Evolutionary conservation across 106 monocot genomes (phyloP), one percentile per base, ranked within the genome.

Genomic region (Chionographis japonica): DNA sequence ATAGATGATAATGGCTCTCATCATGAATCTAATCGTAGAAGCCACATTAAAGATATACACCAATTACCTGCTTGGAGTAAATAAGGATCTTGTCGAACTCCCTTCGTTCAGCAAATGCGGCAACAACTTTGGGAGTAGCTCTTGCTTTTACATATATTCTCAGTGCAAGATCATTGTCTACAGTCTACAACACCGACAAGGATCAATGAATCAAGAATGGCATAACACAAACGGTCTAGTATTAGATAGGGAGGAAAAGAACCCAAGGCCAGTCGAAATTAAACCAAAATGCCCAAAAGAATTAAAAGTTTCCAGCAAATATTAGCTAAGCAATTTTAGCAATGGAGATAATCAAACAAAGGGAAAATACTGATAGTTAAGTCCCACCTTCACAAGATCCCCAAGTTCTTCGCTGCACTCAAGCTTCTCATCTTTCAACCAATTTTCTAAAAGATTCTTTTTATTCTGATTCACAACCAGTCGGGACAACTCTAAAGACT

Each of bases 81-180:
- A 98, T 92, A 50, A 98, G 92, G 67, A 98, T 92, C 81, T 98
- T 98, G 72, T 98, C 92, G 83, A 98, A 98, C 59, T 98, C 97
- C 73, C 92, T 83, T 72, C 92, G 77, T 75, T 98, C 92, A 72
- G 97, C 92, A 93, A 98, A 98, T 68, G 97, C 97, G 67, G 97
- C 97, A 70, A 98, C 97, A 72, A 98, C 97, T 81, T 92, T 98
- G 18, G 97, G 97, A 27, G 92, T 98, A 62, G 81, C 84, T 74
- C 92, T 89, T 55, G 97, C 92, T 90, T 98, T 98, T 77, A 98
- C 92, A 68, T 87, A 98, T 60, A 98, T 98, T 71, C 92, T 92
- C n/a, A 97, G 82, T 15, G 95, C 95, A 39, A 97, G 81, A 69
- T 92, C 92, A 85, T 92, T 97, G 67, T 97, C 95, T 68, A 97